Conservation (phyloP, 179 eudicot species). For the Spergularia azorica region DNA sequence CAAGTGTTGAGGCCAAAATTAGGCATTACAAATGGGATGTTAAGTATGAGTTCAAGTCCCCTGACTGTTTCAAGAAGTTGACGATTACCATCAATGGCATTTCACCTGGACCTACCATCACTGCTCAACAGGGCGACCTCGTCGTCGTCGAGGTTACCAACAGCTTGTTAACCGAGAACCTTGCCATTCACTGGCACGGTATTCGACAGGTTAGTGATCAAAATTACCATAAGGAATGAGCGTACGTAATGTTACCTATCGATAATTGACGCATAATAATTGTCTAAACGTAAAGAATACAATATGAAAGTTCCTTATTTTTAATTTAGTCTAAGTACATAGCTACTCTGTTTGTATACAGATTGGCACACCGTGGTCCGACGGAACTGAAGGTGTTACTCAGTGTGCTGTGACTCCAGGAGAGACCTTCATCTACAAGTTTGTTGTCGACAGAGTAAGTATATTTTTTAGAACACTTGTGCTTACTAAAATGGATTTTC, state of each 20-base stretch:
- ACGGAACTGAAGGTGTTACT: conserved; percentile 81
- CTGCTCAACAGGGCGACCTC: conserved; percentile 67
- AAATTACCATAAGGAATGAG: too few species aligned
- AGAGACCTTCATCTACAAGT: conserved; percentile 67
- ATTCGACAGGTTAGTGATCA: conserved; percentile 53
- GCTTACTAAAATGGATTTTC: too few species aligned
- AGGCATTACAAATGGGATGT: conserved; percentile 64
- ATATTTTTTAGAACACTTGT: background rate
- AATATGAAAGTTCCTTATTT: too few species aligned
- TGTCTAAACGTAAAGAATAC: background rate
- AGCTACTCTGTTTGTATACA: conserved; percentile 21
- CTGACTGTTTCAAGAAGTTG: conserved; percentile 67
- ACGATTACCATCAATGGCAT: conserved; percentile 63
- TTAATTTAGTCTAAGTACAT: too few species aligned
- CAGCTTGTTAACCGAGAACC: conserved; percentile 54
- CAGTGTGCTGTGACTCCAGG: conserved; percentile 82
- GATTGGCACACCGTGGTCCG: conserved; percentile 83
- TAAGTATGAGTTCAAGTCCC: conserved; percentile 69
- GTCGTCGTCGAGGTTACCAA: conserved; percentile 74
- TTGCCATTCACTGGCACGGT: conserved; percentile 88
- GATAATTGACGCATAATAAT: background rate
- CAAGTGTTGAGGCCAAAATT: conserved; percentile 42
- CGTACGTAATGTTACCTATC: too few species aligned
- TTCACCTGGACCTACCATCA: conserved; percentile 73
- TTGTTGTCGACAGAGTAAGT: conserved; percentile 75